These are phyloP conservation scores for Vicia sativa DNA, from an alignment of 306 rosid genomes.

Conservation along the genomic window DNA sequence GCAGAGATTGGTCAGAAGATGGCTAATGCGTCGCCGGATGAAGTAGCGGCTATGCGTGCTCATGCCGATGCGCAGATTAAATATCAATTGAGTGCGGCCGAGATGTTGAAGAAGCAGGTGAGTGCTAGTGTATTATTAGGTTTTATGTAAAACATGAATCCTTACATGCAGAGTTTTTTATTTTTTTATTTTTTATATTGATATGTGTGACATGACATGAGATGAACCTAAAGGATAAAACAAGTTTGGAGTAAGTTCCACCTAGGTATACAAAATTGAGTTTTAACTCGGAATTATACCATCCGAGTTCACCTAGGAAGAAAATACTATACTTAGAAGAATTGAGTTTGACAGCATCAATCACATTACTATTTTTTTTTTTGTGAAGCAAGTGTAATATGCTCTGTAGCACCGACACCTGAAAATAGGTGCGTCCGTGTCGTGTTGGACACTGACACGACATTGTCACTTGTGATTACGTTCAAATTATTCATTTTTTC, in stretches of 20 bases:
- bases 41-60: slow-evolving; percentile 72
- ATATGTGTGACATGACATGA: not conserved
- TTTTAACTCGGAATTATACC: too few species aligned
- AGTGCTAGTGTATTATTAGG: not conserved
- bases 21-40: slow-evolving; percentile 84
- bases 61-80: slow-evolving; percentile 68
- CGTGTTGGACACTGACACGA: too few species aligned
- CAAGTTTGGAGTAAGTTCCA: slow-evolving; percentile 14
- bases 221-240: slow-evolving; percentile 18
- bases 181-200: not conserved
- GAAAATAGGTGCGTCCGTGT: too few species aligned
- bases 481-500: too few species aligned
- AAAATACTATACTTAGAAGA: too few species aligned
- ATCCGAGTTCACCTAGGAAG: too few species aligned
- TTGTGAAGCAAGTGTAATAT: too few species aligned
- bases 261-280: too few species aligned
- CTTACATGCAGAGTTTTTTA: not conserved
- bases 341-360: too few species aligned
- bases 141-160: slow-evolving; percentile 17
- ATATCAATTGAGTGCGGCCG: slow-evolving; percentile 78
- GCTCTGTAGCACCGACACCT: too few species aligned
- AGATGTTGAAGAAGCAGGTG: slow-evolving; percentile 88
- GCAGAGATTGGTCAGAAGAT: slow-evolving; percentile 92
- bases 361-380: too few species aligned
- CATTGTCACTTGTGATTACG: too few species aligned